Conservation (phyloP, 1,284 basidiomycete species). For the Cerrena zonata region DNA sequence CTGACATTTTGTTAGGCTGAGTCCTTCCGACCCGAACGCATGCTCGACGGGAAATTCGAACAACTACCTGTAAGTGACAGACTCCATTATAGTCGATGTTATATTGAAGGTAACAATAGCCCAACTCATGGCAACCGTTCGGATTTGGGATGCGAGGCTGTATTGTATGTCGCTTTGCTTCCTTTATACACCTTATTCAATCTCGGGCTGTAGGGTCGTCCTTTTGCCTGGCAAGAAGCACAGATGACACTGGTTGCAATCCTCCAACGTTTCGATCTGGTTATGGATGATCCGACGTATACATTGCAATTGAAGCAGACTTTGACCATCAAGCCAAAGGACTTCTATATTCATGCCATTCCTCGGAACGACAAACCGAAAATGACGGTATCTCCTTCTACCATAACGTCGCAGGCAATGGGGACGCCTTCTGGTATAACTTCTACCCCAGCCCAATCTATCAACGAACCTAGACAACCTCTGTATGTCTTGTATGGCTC, state of each 20-base stretch:
- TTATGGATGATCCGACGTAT: slow-evolving; percentile 39
- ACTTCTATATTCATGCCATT: slow-evolving; percentile 37
- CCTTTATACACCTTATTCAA: neutral
- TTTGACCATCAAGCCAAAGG: slow-evolving; percentile 44
- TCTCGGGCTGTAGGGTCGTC: slow-evolving; percentile 30
- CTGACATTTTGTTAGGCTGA: slow-evolving; percentile 23
- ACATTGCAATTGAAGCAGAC: slow-evolving; percentile 40
- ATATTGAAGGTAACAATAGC: slow-evolving; percentile 15
- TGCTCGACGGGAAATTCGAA: slow-evolving; percentile 43
- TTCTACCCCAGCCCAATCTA: neutral
- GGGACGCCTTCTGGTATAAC: neutral
- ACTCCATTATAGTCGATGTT: neutral
- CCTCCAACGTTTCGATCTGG: slow-evolving; percentile 41
- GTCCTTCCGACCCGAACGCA: slow-evolving; percentile 40
- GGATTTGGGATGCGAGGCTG: slow-evolving; percentile 37
- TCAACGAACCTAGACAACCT: slow-evolving; percentile 14
- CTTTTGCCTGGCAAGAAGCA: slow-evolving; percentile 48
- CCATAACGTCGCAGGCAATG: neutral
- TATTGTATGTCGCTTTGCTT: slow-evolving; percentile 24
- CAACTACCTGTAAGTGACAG: slow-evolving; percentile 30
- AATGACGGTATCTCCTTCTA: slow-evolving; percentile 14
- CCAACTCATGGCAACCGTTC: slow-evolving; percentile 42
- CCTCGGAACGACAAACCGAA: slow-evolving; percentile 24
- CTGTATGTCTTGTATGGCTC: slow-evolving; percentile 42
- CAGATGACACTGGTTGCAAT: slow-evolving; percentile 38